Evolutionary conservation across 2,329 filamentous ascomycete genomes (phyloP).

Genomic region (Dactylellina parvicollis): DNA sequence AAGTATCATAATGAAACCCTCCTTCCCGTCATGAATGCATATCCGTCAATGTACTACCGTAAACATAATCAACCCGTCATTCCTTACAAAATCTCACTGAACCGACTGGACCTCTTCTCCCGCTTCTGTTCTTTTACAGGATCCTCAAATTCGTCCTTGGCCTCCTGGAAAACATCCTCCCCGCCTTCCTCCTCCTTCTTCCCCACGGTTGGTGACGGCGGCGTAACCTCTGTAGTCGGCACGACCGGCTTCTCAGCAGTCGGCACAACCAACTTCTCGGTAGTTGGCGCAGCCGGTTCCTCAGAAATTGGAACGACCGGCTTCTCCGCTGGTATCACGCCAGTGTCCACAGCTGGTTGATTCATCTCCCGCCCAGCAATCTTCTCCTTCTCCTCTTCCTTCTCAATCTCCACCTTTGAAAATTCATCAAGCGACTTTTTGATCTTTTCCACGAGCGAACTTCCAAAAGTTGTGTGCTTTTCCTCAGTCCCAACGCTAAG

Average conservation of each 20-base stretch:
- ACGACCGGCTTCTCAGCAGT: background rate
- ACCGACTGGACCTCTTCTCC: constrained; percentile 39
- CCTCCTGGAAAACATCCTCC: background rate
- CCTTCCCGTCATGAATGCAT: too few relatives aligned
- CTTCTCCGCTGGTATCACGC: background rate
- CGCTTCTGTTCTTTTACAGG: background rate
- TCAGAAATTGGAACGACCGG: background rate
- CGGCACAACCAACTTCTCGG: background rate
- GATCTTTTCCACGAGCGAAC: constrained; percentile 6
- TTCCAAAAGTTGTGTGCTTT: constrained; percentile 27
- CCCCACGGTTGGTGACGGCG: constrained; percentile 12
- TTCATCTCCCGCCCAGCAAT: constrained; percentile 3
- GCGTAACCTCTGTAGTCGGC: background rate
- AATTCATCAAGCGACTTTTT: constrained; percentile 29
- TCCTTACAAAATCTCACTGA: constrained; percentile 35
- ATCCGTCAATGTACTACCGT: background rate
- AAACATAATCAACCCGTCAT: background rate
- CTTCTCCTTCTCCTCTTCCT: constrained; percentile 17
- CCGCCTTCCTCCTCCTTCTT: background rate
- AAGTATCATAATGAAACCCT: too few relatives aligned
- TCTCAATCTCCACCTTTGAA: constrained; percentile 17
- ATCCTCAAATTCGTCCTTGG: background rate
- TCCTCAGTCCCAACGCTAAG: background rate
- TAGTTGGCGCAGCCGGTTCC: too few relatives aligned
- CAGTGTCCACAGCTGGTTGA: background rate